Percentiles rank a stretch among this genome's conserved stretches.
These are phyloP conservation scores for Talaromyces sp. DNA, from an alignment of 2,329 filamentous ascomycete genomes.

Conservation along the genomic window DNA sequence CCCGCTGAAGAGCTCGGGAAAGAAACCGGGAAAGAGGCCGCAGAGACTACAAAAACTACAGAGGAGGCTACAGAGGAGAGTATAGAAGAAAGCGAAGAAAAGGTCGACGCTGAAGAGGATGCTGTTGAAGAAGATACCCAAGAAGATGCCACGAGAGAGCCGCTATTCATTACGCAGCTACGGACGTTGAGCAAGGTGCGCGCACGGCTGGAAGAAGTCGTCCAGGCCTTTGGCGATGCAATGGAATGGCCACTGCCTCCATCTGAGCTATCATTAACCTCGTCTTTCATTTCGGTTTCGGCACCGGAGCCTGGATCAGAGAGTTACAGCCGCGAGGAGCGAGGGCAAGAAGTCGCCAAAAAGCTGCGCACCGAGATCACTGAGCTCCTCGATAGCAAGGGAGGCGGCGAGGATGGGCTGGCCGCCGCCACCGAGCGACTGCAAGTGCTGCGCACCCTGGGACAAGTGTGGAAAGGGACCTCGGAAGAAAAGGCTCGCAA, in stretches of 20 bases:
- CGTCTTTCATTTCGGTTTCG: constrained; percentile 84
- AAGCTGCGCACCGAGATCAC: constrained; percentile 63
- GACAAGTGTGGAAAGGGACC: constrained; percentile 88
- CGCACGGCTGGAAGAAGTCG: constrained; percentile 77
- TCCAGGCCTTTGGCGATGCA: constrained; percentile 86
- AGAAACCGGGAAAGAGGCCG: not conserved
- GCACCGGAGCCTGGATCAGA: constrained; percentile 68
- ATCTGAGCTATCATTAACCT: constrained; percentile 75
- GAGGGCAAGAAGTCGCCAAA: constrained; percentile 74
- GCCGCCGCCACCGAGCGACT: constrained; percentile 65
- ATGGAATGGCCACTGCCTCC: constrained; percentile 94
- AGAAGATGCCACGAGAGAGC: constrained; percentile 38
- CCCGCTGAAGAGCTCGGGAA: not conserved
- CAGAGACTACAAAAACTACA: not conserved
- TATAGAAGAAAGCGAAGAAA: constrained; percentile 6
- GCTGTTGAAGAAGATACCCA: not conserved
- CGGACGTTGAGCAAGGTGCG: constrained; percentile 79
- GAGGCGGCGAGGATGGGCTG: constrained; percentile 61
- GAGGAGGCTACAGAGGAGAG: constrained; percentile 1
- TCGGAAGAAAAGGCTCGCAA: constrained; percentile 82
- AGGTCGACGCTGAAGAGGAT: not conserved
- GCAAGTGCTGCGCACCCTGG: constrained; percentile 70
- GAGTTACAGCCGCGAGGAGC: constrained; percentile 71
- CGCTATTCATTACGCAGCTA: constrained; percentile 69
- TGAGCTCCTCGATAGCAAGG: constrained; percentile 55